Conservation (phyloP, 371 early-diverging fungal species). For the Mortierella sp. region DNA sequence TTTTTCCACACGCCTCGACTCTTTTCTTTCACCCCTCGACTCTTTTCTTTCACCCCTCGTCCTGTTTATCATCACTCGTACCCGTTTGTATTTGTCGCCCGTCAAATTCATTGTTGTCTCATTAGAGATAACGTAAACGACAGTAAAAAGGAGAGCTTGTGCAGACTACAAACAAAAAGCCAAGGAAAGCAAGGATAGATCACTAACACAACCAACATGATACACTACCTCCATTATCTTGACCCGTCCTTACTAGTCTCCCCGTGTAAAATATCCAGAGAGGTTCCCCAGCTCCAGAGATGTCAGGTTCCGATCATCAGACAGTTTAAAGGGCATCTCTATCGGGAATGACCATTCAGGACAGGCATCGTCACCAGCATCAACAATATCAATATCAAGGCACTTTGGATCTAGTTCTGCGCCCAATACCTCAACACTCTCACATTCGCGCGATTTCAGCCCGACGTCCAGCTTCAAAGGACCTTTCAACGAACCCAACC, state of each 20-base stretch:
- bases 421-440: constrained; percentile 23
- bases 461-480: constrained; percentile 32
- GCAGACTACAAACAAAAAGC: not conserved
- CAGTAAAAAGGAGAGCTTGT: not conserved
- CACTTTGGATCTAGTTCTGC: constrained; percentile 39
- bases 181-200: not conserved
- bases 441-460: constrained; percentile 47
- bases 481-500: constrained; percentile 21
- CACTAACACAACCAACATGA: not conserved
- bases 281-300: constrained; percentile 39
- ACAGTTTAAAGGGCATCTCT: constrained; percentile 30
- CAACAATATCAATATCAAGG: constrained; percentile 26
- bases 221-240: not conserved
- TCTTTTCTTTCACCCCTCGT: not conserved
- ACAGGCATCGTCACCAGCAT: constrained; percentile 18
- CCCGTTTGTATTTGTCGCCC: not conserved
- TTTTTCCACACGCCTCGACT: too few species aligned
- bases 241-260: constrained; percentile 13
- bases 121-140: not conserved
- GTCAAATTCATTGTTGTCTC: not conserved
- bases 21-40: not conserved
- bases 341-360: constrained; percentile 33
- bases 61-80: not conserved
- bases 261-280: constrained; percentile 42
- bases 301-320: constrained; percentile 41